Base-by-base conservation (phyloP, 257 asterid species). In the Striga asiatica region DNA sequence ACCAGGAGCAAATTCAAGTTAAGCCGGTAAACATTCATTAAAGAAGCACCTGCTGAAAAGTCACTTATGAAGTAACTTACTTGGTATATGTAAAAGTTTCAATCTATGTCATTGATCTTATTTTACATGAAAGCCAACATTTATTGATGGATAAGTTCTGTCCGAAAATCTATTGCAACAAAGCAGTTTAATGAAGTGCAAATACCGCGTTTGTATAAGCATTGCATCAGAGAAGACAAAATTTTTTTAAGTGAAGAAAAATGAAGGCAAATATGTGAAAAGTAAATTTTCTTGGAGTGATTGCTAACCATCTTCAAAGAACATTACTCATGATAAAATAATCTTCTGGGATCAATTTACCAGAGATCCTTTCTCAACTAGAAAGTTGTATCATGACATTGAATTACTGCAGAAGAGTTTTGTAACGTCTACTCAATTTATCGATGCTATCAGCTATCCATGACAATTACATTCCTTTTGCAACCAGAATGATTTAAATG, bases 31-130 rank as follows among this genome's bases (percentile, higher is more conserved):
- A 50, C 19, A 66, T 61, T 43, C 56, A 29, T 6, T n/a, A 47
- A 45, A 47, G 9, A 43, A 54, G 58, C 53, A 54, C 23, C 28
- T 24, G 14, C 20, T 58, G 60, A 65, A 48, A 32, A 27, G 21
- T 35, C 46, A 66, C 39, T 42, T 50, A 28, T 38, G 42, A 54
- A 35, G 5, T 52, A 16, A 34, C 42, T 28, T 28, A 21, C 56
- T 50, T 46, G 11, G 31, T 8, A 51, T 47, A 58, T 16, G 18
- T 31, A 47, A 42, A 62, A 16, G 48, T 42, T 27, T 18, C 24
- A 39, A 39, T 41, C 48, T 24, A 14, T 28, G 61, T 35, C 38
- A 23, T 32, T 38, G 24, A 39, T 32, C 13, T 61, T 66, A 25
- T 16, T 28, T 49, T 19, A 39, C 62, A 55, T 31, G 31, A n/a